phyloP scores from a whole-genome alignment of 208 protist species.

The Porcisia deanei region DNA sequence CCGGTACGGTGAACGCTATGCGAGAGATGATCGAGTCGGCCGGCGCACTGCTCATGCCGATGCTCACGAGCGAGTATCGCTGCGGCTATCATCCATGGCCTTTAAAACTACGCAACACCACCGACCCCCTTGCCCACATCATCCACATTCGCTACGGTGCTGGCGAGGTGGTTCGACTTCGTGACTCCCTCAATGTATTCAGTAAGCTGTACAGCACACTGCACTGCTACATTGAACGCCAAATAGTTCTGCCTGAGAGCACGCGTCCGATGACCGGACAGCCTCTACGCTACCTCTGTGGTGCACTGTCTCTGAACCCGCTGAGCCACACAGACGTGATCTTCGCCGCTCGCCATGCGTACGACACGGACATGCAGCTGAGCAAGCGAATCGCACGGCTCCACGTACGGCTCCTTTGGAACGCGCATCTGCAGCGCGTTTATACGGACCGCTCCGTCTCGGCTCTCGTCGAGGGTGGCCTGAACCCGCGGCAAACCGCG shows the following conservation, averaged over 20 bases:
- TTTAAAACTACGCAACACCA: constrained; percentile 80
- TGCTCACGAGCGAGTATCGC: constrained; percentile 80
- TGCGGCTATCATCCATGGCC: constrained; percentile 90
- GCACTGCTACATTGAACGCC: constrained; percentile 59
- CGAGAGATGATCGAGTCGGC: constrained; percentile 71
- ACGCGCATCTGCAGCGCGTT: constrained; percentile 66
- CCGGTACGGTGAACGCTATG: constrained; percentile 47
- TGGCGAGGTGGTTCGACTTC: constrained; percentile 55
- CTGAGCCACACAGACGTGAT: constrained; percentile 57
- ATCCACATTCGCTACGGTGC: constrained; percentile 72
- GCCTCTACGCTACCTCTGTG: constrained; percentile 56
- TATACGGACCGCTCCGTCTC: constrained; percentile 64
- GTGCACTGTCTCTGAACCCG: constrained; percentile 56
- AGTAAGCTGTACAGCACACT: constrained; percentile 66
- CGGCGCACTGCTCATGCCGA: constrained; percentile 63
- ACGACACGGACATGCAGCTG: constrained; percentile 56
- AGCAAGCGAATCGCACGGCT: constrained; percentile 46
- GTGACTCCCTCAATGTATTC: constrained; percentile 63
- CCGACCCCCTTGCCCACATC: constrained; percentile 73
- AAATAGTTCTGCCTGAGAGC: constrained; percentile 43
- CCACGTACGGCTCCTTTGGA: constrained; percentile 58
- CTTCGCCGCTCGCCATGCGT: constrained; percentile 62
- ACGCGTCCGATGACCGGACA: constrained; percentile 50
- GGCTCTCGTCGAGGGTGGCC: constrained; percentile 55
- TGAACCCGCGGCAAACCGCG: constrained; percentile 63